Conservation (phyloP, 164 flowering plant genomes). For the Houttuynia cordata region DNA sequence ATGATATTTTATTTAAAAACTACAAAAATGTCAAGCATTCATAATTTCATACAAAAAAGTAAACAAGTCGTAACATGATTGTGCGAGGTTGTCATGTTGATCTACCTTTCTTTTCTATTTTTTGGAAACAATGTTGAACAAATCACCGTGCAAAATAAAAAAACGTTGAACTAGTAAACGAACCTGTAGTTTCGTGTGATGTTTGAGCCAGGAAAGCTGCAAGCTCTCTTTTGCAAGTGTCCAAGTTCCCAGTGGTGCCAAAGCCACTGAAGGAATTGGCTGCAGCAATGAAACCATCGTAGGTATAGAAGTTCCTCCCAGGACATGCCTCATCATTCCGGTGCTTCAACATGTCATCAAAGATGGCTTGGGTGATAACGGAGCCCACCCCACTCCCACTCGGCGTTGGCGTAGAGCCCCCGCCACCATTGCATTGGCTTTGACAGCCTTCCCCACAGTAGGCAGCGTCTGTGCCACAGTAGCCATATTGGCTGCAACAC, state of each 20-base stretch:
- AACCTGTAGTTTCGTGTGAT: slow-evolving; percentile 67
- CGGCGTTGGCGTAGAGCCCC: too few species aligned
- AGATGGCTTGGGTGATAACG: not conserved
- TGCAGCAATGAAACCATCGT: slow-evolving; percentile 36
- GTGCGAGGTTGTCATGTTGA: too few species aligned
- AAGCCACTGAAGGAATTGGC: slow-evolving; percentile 32
- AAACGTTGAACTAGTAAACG: too few species aligned
- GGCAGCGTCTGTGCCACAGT: not conserved
- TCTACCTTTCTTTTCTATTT: too few species aligned
- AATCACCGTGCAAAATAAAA: too few species aligned
- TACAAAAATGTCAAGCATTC: too few species aligned
- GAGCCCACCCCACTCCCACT: not conserved
- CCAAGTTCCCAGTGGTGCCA: slow-evolving; percentile 30
- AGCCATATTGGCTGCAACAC: not conserved
- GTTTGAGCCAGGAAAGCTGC: slow-evolving; percentile 81
- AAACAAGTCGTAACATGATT: too few species aligned
- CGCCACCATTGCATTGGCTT: not conserved
- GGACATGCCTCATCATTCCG: slow-evolving; percentile 54
- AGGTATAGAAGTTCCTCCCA: slow-evolving; percentile 44
- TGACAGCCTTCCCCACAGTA: not conserved
- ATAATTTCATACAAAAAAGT: too few species aligned
- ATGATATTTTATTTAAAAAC: too few species aligned
- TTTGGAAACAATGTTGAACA: too few species aligned
- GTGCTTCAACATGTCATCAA: slow-evolving; percentile 13
- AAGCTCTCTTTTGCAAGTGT: slow-evolving; percentile 42